Percentiles rank a stretch among this genome's conserved stretches.
These are phyloP conservation scores for Cercospora citrullina DNA, from an alignment of 2,329 filamentous ascomycete genomes.

Conservation along the genomic window DNA sequence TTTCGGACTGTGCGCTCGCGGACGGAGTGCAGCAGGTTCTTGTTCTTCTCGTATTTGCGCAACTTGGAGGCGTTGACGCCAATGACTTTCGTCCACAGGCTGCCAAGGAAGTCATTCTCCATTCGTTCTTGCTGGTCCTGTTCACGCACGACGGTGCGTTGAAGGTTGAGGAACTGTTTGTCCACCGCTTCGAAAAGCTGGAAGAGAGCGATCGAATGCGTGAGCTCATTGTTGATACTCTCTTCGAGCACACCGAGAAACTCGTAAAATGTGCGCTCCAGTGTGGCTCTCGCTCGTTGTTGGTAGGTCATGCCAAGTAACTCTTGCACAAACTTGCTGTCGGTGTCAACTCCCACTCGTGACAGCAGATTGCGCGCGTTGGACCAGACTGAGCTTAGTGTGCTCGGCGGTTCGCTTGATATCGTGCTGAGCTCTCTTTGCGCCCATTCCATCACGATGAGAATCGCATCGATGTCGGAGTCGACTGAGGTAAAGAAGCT, in stretches of 20 bases:
- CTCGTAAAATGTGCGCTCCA: conserved; percentile 85
- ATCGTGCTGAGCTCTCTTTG: conserved; percentile 77
- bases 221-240: conserved; percentile 79
- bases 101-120: conserved; percentile 77
- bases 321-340: conserved; percentile 36
- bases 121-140: conserved; percentile 75
- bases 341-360: conserved; percentile 50
- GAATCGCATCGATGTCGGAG: conserved; percentile 86
- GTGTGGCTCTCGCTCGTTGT: conserved; percentile 75
- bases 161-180: conserved; percentile 83
- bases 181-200: conserved; percentile 90
- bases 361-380: conserved; percentile 79
- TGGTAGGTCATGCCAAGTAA: conserved; percentile 78
- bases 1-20: conserved; percentile 81
- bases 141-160: conserved; percentile 81
- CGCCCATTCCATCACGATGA: conserved; percentile 96
- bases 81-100: conserved; percentile 82
- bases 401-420: conserved; percentile 60
- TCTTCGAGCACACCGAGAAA: conserved; percentile 87
- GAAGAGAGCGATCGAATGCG: conserved; percentile 77
- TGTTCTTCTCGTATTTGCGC: conserved; percentile 92
- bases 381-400: conserved; percentile 73
- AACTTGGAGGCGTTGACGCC: conserved; percentile 72
- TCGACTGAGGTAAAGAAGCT: conserved; percentile 93
- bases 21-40: conserved; percentile 73